Percentiles rank a stretch among this genome's conserved stretches.
Conservation (phyloP, 2,329 filamentous ascomycete genomes). For the Clarireedia monteithiana region DNA sequence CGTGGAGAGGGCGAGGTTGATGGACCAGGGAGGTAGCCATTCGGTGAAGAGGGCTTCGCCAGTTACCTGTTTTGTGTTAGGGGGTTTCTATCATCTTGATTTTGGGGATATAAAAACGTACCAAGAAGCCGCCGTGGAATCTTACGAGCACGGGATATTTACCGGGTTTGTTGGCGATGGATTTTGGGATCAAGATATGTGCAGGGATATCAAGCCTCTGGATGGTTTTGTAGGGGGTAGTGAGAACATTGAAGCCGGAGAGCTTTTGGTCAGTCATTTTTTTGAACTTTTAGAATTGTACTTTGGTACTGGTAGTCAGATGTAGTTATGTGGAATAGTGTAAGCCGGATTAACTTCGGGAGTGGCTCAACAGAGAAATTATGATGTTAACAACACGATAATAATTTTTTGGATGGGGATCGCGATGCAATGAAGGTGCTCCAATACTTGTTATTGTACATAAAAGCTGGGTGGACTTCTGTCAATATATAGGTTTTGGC, state of each 20-base stretch:
- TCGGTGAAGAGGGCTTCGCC: neutral
- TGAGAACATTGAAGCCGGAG: neutral
- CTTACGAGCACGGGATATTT: conserved; percentile 9
- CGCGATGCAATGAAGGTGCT: too few relatives aligned
- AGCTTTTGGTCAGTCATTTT: neutral
- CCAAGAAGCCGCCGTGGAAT: conserved; percentile 11
- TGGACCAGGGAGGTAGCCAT: neutral
- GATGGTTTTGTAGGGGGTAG: neutral
- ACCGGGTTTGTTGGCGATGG: neutral
- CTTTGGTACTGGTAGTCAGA: neutral
- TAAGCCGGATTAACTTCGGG: too few relatives aligned
- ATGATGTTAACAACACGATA: too few relatives aligned
- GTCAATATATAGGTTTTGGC: too few relatives aligned
- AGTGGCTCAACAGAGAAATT: too few relatives aligned
- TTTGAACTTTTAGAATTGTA: too few relatives aligned
- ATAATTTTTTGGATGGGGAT: too few relatives aligned
- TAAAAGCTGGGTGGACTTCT: too few relatives aligned
- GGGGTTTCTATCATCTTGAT: neutral
- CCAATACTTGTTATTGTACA: too few relatives aligned
- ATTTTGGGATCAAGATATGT: conserved; percentile 10
- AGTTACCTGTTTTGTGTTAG: neutral
- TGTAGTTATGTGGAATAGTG: too few relatives aligned
- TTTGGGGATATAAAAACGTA: neutral
- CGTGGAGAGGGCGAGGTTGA: neutral
- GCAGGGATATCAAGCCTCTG: neutral